A percentile compares a stretch with the other conserved stretches of the same genome.
Conservation (phyloP, 176 grass and related monocot genomes). For the Calamus simplicifolius region DNA sequence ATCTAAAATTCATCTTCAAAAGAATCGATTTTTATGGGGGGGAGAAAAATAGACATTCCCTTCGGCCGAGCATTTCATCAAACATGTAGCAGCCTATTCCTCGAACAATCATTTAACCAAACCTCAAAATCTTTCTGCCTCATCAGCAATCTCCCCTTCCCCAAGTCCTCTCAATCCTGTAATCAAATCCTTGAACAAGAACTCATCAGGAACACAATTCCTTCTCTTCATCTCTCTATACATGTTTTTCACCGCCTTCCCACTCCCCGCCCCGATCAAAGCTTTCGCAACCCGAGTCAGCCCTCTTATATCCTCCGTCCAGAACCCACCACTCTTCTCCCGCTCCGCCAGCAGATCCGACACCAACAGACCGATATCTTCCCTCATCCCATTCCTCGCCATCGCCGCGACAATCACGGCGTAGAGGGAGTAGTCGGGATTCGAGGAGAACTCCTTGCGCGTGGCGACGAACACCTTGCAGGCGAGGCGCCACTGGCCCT, state of each 20-base stretch:
- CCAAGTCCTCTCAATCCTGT: conserved; percentile 58
- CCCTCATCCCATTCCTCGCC: conserved; percentile 5
- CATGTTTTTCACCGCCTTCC: conserved; percentile 47
- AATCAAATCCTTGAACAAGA: conserved; percentile 61
- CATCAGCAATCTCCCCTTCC: conserved; percentile 34
- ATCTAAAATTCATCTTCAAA: no score
- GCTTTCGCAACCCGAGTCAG: conserved; percentile 54
- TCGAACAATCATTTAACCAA: conserved; percentile 33
- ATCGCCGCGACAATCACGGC: conserved; percentile 58
- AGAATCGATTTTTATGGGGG: no score
- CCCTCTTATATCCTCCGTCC: conserved; percentile 38
- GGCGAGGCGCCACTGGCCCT: conserved; percentile 61
- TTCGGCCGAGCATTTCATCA: conserved; percentile 1
- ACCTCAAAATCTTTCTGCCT: conserved; percentile 52
- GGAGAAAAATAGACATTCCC: no score
- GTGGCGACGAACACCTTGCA: conserved; percentile 51
- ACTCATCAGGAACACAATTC: conserved; percentile 45
- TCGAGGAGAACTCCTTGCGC: conserved; percentile 56
- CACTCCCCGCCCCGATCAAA: conserved; percentile 47
- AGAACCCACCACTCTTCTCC: conserved; percentile 38
- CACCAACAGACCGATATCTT: conserved; percentile 54
- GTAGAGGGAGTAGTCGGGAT: conserved; percentile 56
- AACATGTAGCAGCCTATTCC: neutral
- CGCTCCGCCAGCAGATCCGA: conserved; percentile 68
- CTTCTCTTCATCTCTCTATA: conserved; percentile 52